These are phyloP conservation scores for Nemophila menziesii DNA, from an alignment of 257 asterid genomes.

Conservation along the genomic window DNA sequence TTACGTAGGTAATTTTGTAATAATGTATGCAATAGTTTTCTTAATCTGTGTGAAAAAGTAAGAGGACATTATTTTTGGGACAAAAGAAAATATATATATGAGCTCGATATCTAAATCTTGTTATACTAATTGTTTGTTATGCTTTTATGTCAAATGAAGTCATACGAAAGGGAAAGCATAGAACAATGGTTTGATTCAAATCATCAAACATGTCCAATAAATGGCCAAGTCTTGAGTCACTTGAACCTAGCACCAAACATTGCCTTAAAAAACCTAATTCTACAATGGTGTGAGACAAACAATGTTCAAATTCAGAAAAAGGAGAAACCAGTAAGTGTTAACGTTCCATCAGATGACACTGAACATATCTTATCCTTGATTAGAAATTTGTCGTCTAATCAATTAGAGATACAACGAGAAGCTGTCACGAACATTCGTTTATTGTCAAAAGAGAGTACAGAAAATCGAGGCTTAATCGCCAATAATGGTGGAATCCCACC, in stretches of 20 bases:
- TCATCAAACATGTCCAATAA: constrained; percentile 66
- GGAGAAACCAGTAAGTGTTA: constrained; percentile 12
- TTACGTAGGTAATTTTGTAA: too few species aligned
- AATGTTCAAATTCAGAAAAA: constrained; percentile 34
- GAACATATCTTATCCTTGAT: constrained; percentile 27
- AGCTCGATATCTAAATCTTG: neutral
- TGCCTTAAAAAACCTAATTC: constrained; percentile 62
- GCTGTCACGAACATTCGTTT: constrained; percentile 59
- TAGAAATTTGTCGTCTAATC: constrained; percentile 38
- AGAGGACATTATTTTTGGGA: neutral
- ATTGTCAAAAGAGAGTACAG: constrained; percentile 64
- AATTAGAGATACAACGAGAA: constrained; percentile 47
- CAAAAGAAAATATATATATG: neutral
- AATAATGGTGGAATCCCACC: constrained; percentile 53
- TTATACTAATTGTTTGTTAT: neutral
- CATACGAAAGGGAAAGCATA: constrained; percentile 81
- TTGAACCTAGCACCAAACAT: constrained; percentile 54
- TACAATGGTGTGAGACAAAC: constrained; percentile 66
- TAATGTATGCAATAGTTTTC: too few species aligned
- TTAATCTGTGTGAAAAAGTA: too few species aligned
- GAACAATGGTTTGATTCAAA: constrained; percentile 59
- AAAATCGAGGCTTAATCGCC: constrained; percentile 49
- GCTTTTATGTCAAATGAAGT: constrained; percentile 21
- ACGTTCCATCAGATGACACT: constrained; percentile 11
- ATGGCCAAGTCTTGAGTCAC: constrained; percentile 50